A percentile compares a stretch with the other conserved stretches of the same genome.
Conservation (phyloP, 768 basidiomycete genomes). For the Leccinum imitatum region DNA sequence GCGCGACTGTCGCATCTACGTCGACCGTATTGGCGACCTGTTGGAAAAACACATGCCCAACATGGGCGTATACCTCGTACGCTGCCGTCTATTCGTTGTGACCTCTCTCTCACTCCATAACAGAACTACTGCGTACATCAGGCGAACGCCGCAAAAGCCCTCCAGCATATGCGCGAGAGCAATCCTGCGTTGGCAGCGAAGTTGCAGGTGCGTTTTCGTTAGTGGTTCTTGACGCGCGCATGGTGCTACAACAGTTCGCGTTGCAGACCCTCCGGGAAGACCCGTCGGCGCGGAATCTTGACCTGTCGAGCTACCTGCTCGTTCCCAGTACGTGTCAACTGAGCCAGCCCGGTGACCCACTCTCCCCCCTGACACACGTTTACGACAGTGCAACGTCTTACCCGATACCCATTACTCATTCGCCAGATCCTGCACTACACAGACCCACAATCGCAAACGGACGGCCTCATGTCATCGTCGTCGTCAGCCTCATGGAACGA, state of each 20-base stretch:
- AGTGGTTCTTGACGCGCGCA: not conserved
- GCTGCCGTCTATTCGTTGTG: conserved; percentile 9
- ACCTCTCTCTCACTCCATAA: not conserved
- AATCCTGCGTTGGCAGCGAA: conserved; percentile 64
- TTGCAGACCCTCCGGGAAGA: conserved; percentile 72
- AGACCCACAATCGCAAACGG: conserved; percentile 40
- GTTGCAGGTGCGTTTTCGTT: conserved; percentile 53
- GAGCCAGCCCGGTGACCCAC: not conserved
- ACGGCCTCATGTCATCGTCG: not conserved
- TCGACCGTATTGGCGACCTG: conserved; percentile 87
- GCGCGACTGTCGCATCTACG: conserved; percentile 86
- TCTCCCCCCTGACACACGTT: not conserved
- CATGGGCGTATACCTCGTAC: conserved; percentile 79
- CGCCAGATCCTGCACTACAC: conserved; percentile 85
- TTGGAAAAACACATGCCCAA: conserved; percentile 70
- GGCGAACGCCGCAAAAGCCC: conserved; percentile 66
- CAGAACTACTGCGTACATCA: conserved; percentile 59
- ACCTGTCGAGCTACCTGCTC: conserved; percentile 87
- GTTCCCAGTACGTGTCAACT: conserved; percentile 68
- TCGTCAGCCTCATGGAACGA: conserved; percentile 11
- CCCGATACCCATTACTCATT: conserved; percentile 89
- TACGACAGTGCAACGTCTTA: conserved; percentile 86
- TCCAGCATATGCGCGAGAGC: conserved; percentile 69
- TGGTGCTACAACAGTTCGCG: not conserved
- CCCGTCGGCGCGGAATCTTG: conserved; percentile 74